These are phyloP conservation scores for Trichosanthes truncata DNA, from an alignment of 306 rosid species.

Conservation along the genomic window DNA sequence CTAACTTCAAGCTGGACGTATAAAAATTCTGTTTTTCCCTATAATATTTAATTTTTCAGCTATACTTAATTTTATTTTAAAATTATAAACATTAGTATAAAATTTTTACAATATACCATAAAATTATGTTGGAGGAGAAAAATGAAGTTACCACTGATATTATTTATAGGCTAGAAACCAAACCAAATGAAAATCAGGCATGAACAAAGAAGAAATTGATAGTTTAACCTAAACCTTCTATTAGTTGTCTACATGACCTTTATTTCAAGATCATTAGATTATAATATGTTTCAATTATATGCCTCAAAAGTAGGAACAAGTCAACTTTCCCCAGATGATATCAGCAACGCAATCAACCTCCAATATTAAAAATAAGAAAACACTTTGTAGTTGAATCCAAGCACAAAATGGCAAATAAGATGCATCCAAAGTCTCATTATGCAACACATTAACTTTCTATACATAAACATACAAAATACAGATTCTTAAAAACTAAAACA, in stretches of 20 bases:
- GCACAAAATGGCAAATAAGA: neutral
- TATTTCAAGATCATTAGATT: neutral
- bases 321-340: neutral
- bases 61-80: no score
- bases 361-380: neutral
- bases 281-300: neutral
- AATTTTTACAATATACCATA: no score
- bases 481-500: neutral
- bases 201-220: no score
- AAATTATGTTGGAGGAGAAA: no score
- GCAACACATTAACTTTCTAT: neutral
- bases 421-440: neutral
- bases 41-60: no score
- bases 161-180: no score
- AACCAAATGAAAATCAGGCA: no score
- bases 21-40: no score
- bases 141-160: no score
- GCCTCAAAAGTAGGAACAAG: neutral
- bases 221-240: neutral
- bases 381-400: neutral
- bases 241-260: no score
- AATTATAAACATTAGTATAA: no score
- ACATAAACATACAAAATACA: neutral
- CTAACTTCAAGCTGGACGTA: no score
- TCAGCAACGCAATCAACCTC: neutral